Conservation (phyloP, 1,139 yeast species). For the Lizanozyma gosingica region DNA sequence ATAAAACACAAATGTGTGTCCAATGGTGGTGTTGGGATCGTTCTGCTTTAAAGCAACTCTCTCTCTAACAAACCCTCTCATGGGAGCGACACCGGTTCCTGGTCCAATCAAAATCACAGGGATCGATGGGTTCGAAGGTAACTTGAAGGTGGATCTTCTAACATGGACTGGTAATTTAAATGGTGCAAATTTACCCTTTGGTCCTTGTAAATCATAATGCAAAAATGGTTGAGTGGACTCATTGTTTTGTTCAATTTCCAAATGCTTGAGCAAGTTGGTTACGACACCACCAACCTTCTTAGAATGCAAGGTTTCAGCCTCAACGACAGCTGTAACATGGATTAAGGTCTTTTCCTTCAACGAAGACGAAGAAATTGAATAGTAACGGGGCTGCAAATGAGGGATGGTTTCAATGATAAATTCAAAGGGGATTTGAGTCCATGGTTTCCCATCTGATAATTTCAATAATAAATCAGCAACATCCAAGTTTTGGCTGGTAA, state of each 20-base stretch:
- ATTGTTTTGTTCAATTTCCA: slow-evolving; percentile 57
- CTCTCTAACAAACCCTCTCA: slow-evolving; percentile 88
- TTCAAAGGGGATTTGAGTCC: slow-evolving; percentile 77
- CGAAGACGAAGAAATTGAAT: slow-evolving; percentile 91
- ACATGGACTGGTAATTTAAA: slow-evolving; percentile 81
- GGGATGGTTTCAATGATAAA: slow-evolving; percentile 75
- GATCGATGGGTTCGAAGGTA: slow-evolving; percentile 77
- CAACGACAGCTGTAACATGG: slow-evolving; percentile 90
- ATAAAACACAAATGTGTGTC: slow-evolving; percentile 69
- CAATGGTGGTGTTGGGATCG: slow-evolving; percentile 37
- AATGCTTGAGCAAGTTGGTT: slow-evolving; percentile 75
- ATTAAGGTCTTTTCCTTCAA: slow-evolving; percentile 65
- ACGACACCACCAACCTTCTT: slow-evolving; percentile 70
- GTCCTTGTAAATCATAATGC: slow-evolving; percentile 70
- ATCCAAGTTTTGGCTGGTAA: slow-evolving; percentile 55
- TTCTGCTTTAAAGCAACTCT: slow-evolving; percentile 38
- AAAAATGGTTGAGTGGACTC: slow-evolving; percentile 36
- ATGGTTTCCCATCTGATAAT: slow-evolving; percentile 54
- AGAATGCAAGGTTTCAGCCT: slow-evolving; percentile 47
- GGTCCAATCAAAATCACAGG: slow-evolving; percentile 95
- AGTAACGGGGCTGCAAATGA: slow-evolving; percentile 87
- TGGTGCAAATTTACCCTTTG: slow-evolving; percentile 51
- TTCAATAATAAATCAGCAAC: slow-evolving; percentile 65
- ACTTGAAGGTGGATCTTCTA: slow-evolving; percentile 88
- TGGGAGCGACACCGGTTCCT: slow-evolving; percentile 98